Evolutionary conservation across 768 basidiomycete genomes (phyloP).

Genomic region (Lentinula aciculospora): DNA sequence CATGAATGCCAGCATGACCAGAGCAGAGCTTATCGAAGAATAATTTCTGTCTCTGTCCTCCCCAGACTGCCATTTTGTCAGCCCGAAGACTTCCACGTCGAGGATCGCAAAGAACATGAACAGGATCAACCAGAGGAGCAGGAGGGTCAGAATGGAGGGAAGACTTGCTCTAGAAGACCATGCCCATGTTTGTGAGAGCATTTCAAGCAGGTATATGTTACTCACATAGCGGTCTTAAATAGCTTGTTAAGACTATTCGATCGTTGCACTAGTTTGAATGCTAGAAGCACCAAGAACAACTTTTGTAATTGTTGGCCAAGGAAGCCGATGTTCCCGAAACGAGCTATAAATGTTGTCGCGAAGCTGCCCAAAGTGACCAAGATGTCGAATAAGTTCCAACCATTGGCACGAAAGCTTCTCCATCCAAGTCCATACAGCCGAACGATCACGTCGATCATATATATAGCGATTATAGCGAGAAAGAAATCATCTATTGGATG

Average conservation of each 20-base stretch:
- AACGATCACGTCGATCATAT: slow-evolving; percentile 69
- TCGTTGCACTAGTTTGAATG: slow-evolving; percentile 90
- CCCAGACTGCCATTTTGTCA: slow-evolving; percentile 78
- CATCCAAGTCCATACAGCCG: slow-evolving; percentile 84
- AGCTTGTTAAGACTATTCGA: slow-evolving; percentile 87
- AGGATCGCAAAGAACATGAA: slow-evolving; percentile 91
- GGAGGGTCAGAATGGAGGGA: slow-evolving; percentile 78
- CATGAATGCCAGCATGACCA: slow-evolving; percentile 91
- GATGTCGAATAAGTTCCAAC: slow-evolving; percentile 93
- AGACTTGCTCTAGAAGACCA: slow-evolving; percentile 61
- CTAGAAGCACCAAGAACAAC: slow-evolving; percentile 88
- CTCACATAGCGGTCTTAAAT: slow-evolving; percentile 94
- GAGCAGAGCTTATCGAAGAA: slow-evolving; percentile 65
- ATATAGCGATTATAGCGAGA: slow-evolving; percentile 64
- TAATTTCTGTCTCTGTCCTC: slow-evolving; percentile 75
- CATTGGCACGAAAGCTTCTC: slow-evolving; percentile 78
- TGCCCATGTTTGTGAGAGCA: neutral
- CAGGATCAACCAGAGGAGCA: slow-evolving; percentile 83
- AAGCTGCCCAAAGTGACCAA: slow-evolving; percentile 77
- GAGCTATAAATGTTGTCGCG: slow-evolving; percentile 72
- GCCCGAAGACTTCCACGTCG: slow-evolving; percentile 83
- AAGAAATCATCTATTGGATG: slow-evolving; percentile 42
- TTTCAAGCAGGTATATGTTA: slow-evolving; percentile 11
- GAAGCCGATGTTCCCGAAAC: slow-evolving; percentile 42
- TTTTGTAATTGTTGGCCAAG: slow-evolving; percentile 69